These are phyloP conservation scores for Trichoderma reesei DNA, from an alignment of 495 filamentous ascomycete genomes.

Conservation along the genomic window DNA sequence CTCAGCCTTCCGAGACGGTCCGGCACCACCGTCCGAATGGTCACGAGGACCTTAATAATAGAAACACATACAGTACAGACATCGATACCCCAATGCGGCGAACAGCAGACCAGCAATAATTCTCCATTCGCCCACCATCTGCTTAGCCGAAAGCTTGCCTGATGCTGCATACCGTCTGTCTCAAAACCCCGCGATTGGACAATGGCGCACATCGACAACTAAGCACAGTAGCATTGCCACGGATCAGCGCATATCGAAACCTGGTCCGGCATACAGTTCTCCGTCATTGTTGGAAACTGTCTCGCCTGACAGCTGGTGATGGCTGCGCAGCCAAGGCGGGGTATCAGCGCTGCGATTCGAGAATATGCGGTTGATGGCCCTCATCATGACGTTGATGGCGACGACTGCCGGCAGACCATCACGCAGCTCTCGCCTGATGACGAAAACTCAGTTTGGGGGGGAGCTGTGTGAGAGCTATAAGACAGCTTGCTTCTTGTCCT, in stretches of 20 bases:
- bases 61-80: background rate
- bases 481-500: background rate
- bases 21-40: background rate
- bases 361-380: background rate
- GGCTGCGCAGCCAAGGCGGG: background rate
- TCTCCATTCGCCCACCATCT: background rate
- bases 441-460: background rate
- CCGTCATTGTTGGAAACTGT: background rate
- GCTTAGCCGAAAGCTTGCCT: background rate
- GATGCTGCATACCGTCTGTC: background rate
- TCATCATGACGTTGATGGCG: constrained; percentile 8
- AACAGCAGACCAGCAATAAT: background rate
- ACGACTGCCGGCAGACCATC: background rate
- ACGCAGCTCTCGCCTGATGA: background rate
- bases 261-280: background rate
- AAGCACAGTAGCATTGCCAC: background rate
- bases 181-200: background rate
- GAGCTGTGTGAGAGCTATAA: background rate
- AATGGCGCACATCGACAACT: background rate
- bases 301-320: constrained; percentile 1
- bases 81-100: background rate
- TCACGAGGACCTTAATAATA: background rate
- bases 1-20: too few relatives aligned
- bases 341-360: background rate
- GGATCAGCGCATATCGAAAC: background rate